Base-by-base conservation (phyloP, 257 asterid species). In the Hygrophila difformis region DNA sequence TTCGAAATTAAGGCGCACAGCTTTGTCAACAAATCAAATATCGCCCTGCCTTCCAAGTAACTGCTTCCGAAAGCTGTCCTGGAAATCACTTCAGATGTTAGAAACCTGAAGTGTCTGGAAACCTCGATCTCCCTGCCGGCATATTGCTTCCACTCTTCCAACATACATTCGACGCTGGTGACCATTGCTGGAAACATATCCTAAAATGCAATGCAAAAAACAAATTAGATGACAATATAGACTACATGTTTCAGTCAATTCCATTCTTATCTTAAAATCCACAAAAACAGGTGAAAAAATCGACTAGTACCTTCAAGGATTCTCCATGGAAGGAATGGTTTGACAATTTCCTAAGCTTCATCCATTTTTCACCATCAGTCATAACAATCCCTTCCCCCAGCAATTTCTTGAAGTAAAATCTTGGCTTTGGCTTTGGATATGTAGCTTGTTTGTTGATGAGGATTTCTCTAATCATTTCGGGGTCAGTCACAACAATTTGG, bases 51-150 rank as follows among this genome's bases (percentile, higher is more conserved):
- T 58, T 81, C 93, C 47, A 52, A 26, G 55, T 69, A 69, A 56
- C 79, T 77, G 57, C 87, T 74, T 56, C 93, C 93, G 23, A 81
- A 71, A 31, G 81, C 81, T 6, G 87, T 74, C 51, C 68, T 74
- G n/a, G 87, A 74, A 36, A 77, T 81, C 9, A 74, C 71, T 12
- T 81, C 81, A 12, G 79, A 62, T 21, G 76, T 71, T 36, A 81
- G 66, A 41, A 56, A 28, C 62, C 47, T 66, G 44, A 69, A 77
- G n/a, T 72, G 73, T 16, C 44, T 43, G 20, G 56, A 58, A 11
- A 66, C 78, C 1, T 77, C 79, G 8, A 72, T 59, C 41, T 81
- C 82, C 41, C 69, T 52, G 6, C 63, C 70, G 29, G 62, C 49
- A 12, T 43, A 18, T 6, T 10, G 0, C 43, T 42, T 71, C 84